Evolutionary conservation across 1,139 yeast genomes (phyloP), one percentile per base, ranked within the genome.

Genomic region (Candida sp.): DNA sequence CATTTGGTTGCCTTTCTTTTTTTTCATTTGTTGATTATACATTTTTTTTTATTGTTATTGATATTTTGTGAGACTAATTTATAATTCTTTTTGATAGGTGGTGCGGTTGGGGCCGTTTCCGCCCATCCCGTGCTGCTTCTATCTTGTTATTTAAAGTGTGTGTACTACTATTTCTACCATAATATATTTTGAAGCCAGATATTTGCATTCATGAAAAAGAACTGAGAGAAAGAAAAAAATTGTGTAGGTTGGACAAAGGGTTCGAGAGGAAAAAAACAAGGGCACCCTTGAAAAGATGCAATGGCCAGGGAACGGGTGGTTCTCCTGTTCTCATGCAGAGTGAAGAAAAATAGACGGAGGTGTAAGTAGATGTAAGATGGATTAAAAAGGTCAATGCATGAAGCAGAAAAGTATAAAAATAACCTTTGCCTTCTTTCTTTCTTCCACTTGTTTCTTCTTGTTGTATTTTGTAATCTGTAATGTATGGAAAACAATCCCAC

Each of bases 351-450:
- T 28, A 28, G 7, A 8, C 7, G 31, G 7, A 28, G 9, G 17
- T 8, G 37, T 12, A 33, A 33, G 17, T 7, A n/a, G 30, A 38
- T 38, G 41, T 38, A 38, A 7, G 27, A 38, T 11, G 41, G 9
- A 38, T 38, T 38, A 38, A 38, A 35, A 12, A 33, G 9, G 9
- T 12, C 8, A 32, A 7, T 22, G 39, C 39, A 35, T 35, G 39
- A 35, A 35, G 39, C 39, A 35, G 27, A 22, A 35, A 35, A 35
- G 39, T 35, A 35, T 35, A 35, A 35, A 35, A 35, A 35, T 35
- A 22, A 35, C 8, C 25, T n/a, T 11, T 11, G 22, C 34, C n/a
- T 31, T 31, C n/a, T 31, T 4, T n/a, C 17, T 32, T 6, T 32
- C 11, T 32, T 32, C n/a, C 12, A 9, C n/a, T 6, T 9, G 8